Evolutionary conservation across 345 rosid species (phyloP).

Genomic region (Eucalyptus polyanthemos): DNA sequence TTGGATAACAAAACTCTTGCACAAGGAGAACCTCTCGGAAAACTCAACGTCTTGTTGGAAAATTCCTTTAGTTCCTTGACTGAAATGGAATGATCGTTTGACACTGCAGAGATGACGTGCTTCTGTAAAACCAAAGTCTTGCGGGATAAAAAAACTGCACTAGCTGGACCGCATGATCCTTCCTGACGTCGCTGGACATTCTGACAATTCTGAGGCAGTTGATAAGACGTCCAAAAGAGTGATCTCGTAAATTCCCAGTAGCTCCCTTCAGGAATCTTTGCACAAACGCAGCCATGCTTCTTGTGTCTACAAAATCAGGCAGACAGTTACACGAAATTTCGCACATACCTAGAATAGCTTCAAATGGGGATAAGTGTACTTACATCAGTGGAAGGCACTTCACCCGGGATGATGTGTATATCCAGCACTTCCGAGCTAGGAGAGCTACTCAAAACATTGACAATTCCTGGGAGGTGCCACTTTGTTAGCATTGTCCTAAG

Average conservation of each 20-base stretch:
- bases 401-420: not conserved
- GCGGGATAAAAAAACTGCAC: not conserved
- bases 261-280: not conserved
- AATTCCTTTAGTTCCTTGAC: not conserved
- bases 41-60: not conserved
- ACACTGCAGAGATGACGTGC: not conserved
- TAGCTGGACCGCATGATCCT: not conserved
- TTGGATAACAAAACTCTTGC: not conserved
- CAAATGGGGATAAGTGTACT: not conserved
- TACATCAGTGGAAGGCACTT: not conserved
- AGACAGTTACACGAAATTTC: not conserved
- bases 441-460: not conserved
- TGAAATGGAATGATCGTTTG: not conserved
- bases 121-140: not conserved
- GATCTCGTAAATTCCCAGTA: not conserved
- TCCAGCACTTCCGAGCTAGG: not conserved
- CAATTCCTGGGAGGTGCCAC: constrained; percentile 2
- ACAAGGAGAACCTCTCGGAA: not conserved
- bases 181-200: not conserved
- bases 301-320: not conserved
- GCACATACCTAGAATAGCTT: not conserved
- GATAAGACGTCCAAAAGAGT: not conserved
- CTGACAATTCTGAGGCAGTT: not conserved
- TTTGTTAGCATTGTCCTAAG: not conserved
- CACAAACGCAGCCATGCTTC: not conserved